phyloP scores from a whole-genome alignment of 2,329 filamentous ascomycete species.

The Aspergillus awamori region DNA sequence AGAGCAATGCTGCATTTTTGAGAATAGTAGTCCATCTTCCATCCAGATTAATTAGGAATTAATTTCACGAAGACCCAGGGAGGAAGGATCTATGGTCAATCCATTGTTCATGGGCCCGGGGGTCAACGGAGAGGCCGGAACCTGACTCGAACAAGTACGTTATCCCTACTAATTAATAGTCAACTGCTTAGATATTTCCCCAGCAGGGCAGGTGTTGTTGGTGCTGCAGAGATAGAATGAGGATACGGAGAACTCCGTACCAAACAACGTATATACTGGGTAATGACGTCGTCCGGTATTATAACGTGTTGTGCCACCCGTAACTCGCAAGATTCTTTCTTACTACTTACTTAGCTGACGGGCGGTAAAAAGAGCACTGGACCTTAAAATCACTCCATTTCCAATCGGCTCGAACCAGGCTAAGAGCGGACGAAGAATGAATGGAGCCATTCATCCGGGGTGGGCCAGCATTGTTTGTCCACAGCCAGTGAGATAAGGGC shows the following conservation, averaged over 20 bases:
- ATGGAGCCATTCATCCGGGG: background rate
- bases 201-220: too few species aligned
- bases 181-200: too few species aligned
- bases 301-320: too few species aligned
- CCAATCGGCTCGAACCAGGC: conserved; percentile 12
- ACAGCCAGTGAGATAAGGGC: background rate
- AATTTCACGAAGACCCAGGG: background rate
- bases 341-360: background rate
- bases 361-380: background rate
- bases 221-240: too few species aligned
- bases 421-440: conserved; percentile 15
- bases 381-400: conserved; percentile 3
- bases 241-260: background rate
- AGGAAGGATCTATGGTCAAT: background rate
- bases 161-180: too few species aligned
- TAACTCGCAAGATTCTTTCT: background rate
- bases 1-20: background rate
- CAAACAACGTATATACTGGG: background rate
- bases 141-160: background rate
- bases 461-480: conserved; percentile 3
- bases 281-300: background rate
- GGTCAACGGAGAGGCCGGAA: background rate
- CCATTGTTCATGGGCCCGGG: background rate
- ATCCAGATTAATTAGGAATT: background rate
- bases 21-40: background rate